Evolutionary conservation across 106 monocot genomes (phyloP).

Genomic region (Iris macrosiphon): DNA sequence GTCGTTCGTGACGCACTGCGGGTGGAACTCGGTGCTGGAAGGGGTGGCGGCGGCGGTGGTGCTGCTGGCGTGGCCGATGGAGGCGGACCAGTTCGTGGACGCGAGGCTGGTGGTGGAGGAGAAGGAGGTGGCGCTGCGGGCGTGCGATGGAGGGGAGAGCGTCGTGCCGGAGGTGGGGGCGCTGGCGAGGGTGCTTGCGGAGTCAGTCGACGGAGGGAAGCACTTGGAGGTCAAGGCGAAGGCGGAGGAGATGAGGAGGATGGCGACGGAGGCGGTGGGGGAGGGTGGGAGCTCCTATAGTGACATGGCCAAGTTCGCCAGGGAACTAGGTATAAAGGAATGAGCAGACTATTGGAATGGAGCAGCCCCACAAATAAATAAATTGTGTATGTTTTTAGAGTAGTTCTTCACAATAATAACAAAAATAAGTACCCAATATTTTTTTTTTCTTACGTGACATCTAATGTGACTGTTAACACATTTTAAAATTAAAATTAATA

Average conservation of each 20-base stretch:
- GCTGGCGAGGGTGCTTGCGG: conserved; percentile 10
- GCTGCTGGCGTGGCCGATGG: conserved; percentile 19
- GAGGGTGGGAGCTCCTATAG: conserved; percentile 18
- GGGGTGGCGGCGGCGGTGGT: not conserved
- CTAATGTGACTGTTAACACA: too few species aligned
- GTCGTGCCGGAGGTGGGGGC: conserved; percentile 7
- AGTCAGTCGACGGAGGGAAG: not conserved
- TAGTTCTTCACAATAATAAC: too few species aligned
- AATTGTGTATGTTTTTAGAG: too few species aligned
- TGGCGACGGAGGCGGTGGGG: conserved; percentile 12
- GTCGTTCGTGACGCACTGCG: conserved; percentile 20
- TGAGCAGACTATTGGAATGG: too few species aligned
- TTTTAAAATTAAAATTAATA: too few species aligned
- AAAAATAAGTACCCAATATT: too few species aligned
- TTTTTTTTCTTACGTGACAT: too few species aligned
- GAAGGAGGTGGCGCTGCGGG: conserved; percentile 4
- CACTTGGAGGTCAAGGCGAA: conserved; percentile 7
- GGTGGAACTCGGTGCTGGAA: conserved; percentile 26
- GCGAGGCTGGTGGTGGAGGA: conserved; percentile 18
- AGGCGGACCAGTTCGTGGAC: conserved; percentile 22
- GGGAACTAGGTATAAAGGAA: not conserved
- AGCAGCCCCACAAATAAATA: too few species aligned
- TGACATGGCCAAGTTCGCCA: conserved; percentile 12
- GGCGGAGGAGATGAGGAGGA: conserved; percentile 7
- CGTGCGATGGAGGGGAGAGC: not conserved